A percentile compares a stretch with the other conserved stretches of the same genome.
Evolutionary conservation across 331 rosid species (phyloP).

Genomic region (Pyracantha coccinea): DNA sequence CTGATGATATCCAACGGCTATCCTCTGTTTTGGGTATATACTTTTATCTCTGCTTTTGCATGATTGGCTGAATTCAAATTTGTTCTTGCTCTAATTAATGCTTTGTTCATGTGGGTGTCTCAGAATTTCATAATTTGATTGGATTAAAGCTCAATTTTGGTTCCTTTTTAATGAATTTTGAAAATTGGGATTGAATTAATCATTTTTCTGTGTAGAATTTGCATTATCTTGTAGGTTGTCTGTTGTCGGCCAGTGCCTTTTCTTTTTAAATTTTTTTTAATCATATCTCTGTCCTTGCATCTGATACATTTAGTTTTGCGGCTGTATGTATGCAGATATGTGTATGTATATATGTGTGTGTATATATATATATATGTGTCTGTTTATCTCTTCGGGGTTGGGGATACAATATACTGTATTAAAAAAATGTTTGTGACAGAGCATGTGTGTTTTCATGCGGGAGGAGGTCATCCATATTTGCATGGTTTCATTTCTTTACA

Average conservation of each 20-base stretch:
- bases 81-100: not conserved
- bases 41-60: not conserved
- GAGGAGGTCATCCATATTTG: not conserved
- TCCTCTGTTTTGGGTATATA: constrained; percentile 64
- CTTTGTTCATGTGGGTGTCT: not conserved
- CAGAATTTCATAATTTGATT: not conserved
- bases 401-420: not conserved
- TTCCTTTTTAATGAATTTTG: too few relatives aligned
- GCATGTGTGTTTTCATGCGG: not conserved
- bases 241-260: not conserved
- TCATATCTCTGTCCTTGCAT: not conserved
- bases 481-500: not conserved
- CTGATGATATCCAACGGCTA: constrained; percentile 48
- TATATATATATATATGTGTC: not conserved
- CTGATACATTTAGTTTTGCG: constrained; percentile 4
- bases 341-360: not conserved
- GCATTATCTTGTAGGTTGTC: not conserved
- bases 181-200: not conserved
- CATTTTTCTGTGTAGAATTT: not conserved
- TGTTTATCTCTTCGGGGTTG: not conserved
- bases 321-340: not conserved
- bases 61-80: not conserved
- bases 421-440: not conserved
- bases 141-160: not conserved
- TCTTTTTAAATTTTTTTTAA: not conserved